Conservation (phyloP, 805 yeast species). For the Yarrowia porcina region DNA sequence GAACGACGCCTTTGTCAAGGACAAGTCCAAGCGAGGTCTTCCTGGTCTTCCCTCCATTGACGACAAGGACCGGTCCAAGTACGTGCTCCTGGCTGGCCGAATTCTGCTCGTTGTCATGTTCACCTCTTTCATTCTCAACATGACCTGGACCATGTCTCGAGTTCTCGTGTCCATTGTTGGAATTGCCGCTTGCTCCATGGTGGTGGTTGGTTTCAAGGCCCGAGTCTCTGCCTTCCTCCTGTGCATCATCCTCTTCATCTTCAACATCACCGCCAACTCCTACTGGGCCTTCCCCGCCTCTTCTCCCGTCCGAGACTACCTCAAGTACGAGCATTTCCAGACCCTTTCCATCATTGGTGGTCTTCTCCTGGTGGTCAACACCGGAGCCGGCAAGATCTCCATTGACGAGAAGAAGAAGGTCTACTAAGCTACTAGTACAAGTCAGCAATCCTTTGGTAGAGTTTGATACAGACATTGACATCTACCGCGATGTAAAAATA, state of each 20-base stretch:
- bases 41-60: conserved; percentile 73
- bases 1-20: conserved; percentile 79
- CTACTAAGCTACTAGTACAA: conserved; percentile 44
- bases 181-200: conserved; percentile 64
- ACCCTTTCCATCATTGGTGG: conserved; percentile 95
- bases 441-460: neutral
- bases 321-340: conserved; percentile 92
- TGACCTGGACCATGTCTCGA: conserved; percentile 63
- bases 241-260: conserved; percentile 66
- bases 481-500: conserved; percentile 11
- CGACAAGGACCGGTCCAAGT: conserved; percentile 72
- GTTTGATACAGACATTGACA: conserved; percentile 13
- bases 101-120: conserved; percentile 79
- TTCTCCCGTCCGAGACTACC: conserved; percentile 78
- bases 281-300: conserved; percentile 77
- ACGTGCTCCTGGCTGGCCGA: conserved; percentile 83
- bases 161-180: conserved; percentile 67
- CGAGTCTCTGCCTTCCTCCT: conserved; percentile 72
- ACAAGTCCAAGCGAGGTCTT: conserved; percentile 59
- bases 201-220: conserved; percentile 90
- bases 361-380: conserved; percentile 78
- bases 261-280: conserved; percentile 77
- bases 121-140: conserved; percentile 72
- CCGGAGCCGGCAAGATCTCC: conserved; percentile 94
- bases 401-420: conserved; percentile 94